Percentiles rank a stretch among this genome's conserved stretches.
These are phyloP conservation scores for Microbotryum scabiosae DNA, from an alignment of 1,284 basidiomycete genomes.

Conservation along the genomic window DNA sequence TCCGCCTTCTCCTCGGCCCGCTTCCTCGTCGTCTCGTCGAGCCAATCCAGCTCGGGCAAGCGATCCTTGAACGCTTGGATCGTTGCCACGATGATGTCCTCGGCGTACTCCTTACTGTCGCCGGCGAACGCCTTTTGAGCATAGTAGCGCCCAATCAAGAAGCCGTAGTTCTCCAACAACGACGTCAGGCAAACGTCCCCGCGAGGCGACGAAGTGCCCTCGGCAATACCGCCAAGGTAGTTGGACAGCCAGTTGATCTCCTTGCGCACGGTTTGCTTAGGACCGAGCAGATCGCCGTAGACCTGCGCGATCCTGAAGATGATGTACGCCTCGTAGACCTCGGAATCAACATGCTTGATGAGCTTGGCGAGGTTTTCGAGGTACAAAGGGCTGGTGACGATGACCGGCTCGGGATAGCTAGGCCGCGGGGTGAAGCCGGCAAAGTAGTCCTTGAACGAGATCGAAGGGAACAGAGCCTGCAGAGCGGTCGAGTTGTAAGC, in stretches of 20 bases:
- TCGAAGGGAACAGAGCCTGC: constrained; percentile 52
- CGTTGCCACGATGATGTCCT: constrained; percentile 78
- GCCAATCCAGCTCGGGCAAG: constrained; percentile 72
- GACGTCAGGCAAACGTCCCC: constrained; percentile 51
- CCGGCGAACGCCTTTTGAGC: constrained; percentile 75
- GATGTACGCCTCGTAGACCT: constrained; percentile 80
- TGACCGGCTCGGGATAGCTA: constrained; percentile 62
- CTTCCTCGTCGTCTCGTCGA: constrained; percentile 73
- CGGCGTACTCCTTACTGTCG: constrained; percentile 68
- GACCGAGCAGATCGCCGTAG: constrained; percentile 50
- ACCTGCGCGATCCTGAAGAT: constrained; percentile 39
- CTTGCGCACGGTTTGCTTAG: constrained; percentile 64
- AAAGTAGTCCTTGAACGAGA: constrained; percentile 71
- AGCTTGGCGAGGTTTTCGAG: constrained; percentile 59
- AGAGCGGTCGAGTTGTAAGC: constrained; percentile 65
- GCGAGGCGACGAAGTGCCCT: constrained; percentile 73
- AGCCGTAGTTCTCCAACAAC: constrained; percentile 45
- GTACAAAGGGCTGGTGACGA: constrained; percentile 78
- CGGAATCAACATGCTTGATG: constrained; percentile 57
- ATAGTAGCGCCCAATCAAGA: constrained; percentile 54
- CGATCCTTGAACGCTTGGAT: constrained; percentile 75
- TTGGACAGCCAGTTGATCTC: constrained; percentile 62
- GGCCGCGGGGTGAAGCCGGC: constrained; percentile 66
- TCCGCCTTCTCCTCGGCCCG: constrained; percentile 74
- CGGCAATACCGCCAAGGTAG: constrained; percentile 70